A percentile compares a stretch with the other conserved stretches of the same genome.
These are phyloP conservation scores for Ogataea paradorogensis DNA, from an alignment of 805 yeast species.

Conservation along the genomic window DNA sequence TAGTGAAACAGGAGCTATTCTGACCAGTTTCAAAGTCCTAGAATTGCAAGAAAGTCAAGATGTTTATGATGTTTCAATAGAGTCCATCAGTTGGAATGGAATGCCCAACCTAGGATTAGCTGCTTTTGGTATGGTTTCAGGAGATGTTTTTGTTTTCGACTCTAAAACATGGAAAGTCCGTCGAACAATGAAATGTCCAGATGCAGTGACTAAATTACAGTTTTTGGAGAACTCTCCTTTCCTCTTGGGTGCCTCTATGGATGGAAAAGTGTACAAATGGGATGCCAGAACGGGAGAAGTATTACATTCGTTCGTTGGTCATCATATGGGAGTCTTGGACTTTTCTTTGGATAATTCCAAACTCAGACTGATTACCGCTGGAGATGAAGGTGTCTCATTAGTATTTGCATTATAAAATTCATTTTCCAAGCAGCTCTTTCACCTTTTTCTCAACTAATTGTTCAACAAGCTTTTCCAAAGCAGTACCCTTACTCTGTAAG, in stretches of 20 bases:
- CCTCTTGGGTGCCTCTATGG: slow-evolving; percentile 73
- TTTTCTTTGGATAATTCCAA: slow-evolving; percentile 69
- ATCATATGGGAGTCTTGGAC: slow-evolving; percentile 89
- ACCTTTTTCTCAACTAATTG: slow-evolving; percentile 46
- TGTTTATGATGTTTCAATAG: slow-evolving; percentile 65
- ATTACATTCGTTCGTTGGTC: slow-evolving; percentile 81
- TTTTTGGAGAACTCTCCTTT: slow-evolving; percentile 56
- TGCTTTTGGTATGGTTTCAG: slow-evolving; percentile 89
- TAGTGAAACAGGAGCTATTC: slow-evolving; percentile 65
- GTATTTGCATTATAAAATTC: slow-evolving; percentile 44
- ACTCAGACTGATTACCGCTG: slow-evolving; percentile 79
- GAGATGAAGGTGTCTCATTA: slow-evolving; percentile 93
- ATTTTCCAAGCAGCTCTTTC: slow-evolving; percentile 9
- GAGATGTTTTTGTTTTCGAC: slow-evolving; percentile 80
- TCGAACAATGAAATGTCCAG: slow-evolving; percentile 64
- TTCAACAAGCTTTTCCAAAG: slow-evolving; percentile 48
- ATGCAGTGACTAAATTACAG: slow-evolving; percentile 76
- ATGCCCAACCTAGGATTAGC: slow-evolving; percentile 52
- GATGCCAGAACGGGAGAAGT: slow-evolving; percentile 84
- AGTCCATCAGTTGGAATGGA: slow-evolving; percentile 77
- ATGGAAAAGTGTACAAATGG: slow-evolving; percentile 83
- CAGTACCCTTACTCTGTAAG: slow-evolving; percentile 50
- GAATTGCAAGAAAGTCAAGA: slow-evolving; percentile 56
- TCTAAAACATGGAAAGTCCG: slow-evolving; percentile 85
- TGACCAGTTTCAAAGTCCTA: slow-evolving; percentile 63